Evolutionary conservation across 2,329 filamentous ascomycete species (phyloP), one percentile per base, ranked within the genome.

Genomic region (Fonsecaea pedrosoi): DNA sequence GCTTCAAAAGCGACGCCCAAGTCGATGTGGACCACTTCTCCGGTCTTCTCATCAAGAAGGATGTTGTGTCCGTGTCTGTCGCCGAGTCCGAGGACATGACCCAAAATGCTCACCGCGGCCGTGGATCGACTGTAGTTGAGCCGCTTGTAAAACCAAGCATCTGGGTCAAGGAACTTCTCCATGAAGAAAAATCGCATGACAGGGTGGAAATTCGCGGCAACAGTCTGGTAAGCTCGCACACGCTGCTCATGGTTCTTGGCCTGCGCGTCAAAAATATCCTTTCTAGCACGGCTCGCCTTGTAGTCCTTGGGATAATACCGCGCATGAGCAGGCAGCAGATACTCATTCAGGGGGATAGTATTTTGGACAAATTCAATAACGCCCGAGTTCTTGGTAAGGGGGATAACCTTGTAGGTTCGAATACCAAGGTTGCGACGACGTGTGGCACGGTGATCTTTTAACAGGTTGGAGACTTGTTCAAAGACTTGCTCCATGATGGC

Each of bases 401-500:
- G 95, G 2, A 99, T 83, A 6, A 99, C 95, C 79, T 97, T 97
- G 84, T 99, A 99, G 0, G 95, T 98, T 65, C 96, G 86, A 75
- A 99, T 96, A 8, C 90, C 92, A 10, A 99, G 84, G 70, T 92
- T 92, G 5, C 95, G 90, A 75, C 97, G 93, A 45, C 93, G 90
- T 2, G 95, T 97, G 12, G 89, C 86, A 63, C 92, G 89, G 77
- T 98, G 93, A 57, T 92, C 89, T 76, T 92, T 91, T 32, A 99
- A 83, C 25, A 99, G 86, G 60, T 92, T 91, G 65, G 93, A 98
- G 25, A 97, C 95, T 78, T 96, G 93, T 66, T 94, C 92, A 77
- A 99, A 99, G 1, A 99, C 95, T 79, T 99, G 95, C 78, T 99
- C 96, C 96, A 99, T 99, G 82, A 89, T 99, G 54, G 94, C 92